Percentiles rank a stretch among this genome's conserved stretches.
Conservation (phyloP, 2,329 filamentous ascomycete genomes). For the Septoria petroselini region DNA sequence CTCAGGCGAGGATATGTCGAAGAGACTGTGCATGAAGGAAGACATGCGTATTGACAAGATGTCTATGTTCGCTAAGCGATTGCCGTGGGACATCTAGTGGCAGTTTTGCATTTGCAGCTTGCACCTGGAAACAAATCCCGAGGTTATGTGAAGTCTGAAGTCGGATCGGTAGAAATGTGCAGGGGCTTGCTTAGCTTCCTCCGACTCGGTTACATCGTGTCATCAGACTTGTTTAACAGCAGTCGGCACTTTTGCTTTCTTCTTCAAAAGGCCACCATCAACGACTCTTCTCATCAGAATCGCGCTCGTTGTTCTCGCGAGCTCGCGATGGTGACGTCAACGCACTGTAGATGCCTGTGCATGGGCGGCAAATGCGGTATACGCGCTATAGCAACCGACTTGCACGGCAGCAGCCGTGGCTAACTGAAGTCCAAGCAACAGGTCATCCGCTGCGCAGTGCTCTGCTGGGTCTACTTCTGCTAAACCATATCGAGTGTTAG, state of each 20-base stretch:
- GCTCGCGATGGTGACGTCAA: neutral
- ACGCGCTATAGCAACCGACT: conserved; percentile 2
- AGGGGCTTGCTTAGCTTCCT: neutral
- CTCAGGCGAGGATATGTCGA: no score
- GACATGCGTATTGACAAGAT: no score
- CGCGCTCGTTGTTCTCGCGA: conserved; percentile 1
- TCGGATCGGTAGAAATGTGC: no score
- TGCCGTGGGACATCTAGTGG: neutral
- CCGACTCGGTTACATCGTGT: conserved; percentile 8
- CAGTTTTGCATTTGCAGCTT: neutral
- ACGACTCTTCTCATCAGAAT: neutral
- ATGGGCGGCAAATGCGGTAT: conserved; percentile 8
- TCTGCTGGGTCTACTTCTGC: neutral
- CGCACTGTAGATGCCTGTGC: neutral
- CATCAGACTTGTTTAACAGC: no score
- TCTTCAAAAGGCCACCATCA: no score
- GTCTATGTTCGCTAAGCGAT: neutral
- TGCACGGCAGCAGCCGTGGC: neutral
- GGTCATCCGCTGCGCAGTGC: conserved; percentile 6
- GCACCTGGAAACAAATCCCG: no score
- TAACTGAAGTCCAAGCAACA: conserved; percentile 4
- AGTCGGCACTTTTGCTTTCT: no score
- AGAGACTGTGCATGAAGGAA: no score
- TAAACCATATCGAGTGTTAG: neutral
- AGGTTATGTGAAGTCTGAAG: conserved; percentile 2